Conservation (phyloP, 2,329 filamentous ascomycete species). For the Xylariaceae sp. region DNA sequence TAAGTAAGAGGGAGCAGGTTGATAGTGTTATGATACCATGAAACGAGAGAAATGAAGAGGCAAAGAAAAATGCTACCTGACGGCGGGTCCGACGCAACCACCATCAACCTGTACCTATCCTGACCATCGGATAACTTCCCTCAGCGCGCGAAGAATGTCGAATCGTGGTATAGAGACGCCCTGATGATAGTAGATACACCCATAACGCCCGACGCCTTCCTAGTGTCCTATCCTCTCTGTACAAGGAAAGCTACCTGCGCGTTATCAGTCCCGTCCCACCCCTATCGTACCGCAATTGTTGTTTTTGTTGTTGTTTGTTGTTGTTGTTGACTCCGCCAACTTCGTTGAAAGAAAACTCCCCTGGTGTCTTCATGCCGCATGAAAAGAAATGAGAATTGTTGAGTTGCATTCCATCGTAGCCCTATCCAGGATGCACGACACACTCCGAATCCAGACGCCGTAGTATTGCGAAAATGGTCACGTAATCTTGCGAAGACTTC, state of each 20-base stretch:
- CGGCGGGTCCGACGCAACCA: neutral
- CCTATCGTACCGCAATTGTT: conserved; percentile 18
- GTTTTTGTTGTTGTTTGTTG: too few species aligned
- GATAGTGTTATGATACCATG: too few species aligned
- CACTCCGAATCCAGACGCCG: conserved; percentile 31
- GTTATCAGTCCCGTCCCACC: conserved; percentile 20
- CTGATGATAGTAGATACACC: conserved; percentile 4
- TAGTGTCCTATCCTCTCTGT: neutral
- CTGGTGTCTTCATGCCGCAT: conserved; percentile 16
- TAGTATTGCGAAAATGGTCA: conserved; percentile 30
- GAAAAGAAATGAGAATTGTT: conserved; percentile 18
- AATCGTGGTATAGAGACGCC: conserved; percentile 14
- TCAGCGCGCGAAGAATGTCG: conserved; percentile 10
- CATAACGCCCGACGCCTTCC: conserved; percentile 13
- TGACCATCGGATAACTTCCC: neutral
- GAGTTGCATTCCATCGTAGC: conserved; percentile 24
- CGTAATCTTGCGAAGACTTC: conserved; percentile 30
- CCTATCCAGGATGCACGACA: conserved; percentile 28
- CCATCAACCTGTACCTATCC: conserved; percentile 1
- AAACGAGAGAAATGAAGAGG: too few species aligned
- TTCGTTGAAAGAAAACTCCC: conserved; percentile 13
- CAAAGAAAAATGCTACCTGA: neutral
- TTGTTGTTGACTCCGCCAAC: conserved; percentile 21
- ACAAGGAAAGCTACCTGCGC: conserved; percentile 2
- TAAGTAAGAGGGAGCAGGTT: too few species aligned